Percentiles rank a stretch among this genome's conserved stretches.
phyloP scores from a whole-genome alignment of 2,329 filamentous ascomycete species.

The Colletotrichum somersetense region DNA sequence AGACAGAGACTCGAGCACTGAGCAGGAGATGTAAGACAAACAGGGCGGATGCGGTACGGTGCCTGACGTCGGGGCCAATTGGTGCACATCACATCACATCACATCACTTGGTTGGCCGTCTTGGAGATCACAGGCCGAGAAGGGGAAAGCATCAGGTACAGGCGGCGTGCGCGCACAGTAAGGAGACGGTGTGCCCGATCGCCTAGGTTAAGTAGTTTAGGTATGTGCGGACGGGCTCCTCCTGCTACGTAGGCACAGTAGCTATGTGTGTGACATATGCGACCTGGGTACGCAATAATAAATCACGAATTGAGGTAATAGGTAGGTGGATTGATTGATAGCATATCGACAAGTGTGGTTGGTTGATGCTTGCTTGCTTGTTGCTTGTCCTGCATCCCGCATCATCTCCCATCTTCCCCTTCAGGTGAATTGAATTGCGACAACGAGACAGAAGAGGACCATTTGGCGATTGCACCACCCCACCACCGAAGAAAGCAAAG shows the following conservation, averaged over 20 bases:
- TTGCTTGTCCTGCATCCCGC: neutral
- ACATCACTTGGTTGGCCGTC: constrained; percentile 17
- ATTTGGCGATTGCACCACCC: neutral
- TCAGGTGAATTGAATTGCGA: constrained; percentile 1
- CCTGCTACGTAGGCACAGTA: neutral
- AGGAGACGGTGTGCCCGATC: constrained; percentile 36
- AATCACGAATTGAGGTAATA: neutral
- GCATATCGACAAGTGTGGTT: neutral
- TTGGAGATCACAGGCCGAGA: constrained; percentile 31
- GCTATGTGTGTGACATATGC: too few relatives aligned
- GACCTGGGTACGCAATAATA: too few relatives aligned
- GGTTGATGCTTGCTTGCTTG: neutral
- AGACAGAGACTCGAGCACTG: neutral
- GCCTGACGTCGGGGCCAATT: constrained; percentile 37
- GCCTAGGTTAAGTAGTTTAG: too few relatives aligned
- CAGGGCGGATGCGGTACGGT: constrained; percentile 15
- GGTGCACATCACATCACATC: constrained; percentile 16
- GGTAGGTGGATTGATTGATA: too few relatives aligned
- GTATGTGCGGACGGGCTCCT: neutral
- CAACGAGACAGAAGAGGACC: constrained; percentile 8
- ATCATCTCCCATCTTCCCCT: neutral
- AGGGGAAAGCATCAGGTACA: constrained; percentile 39
- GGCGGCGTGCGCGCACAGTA: constrained; percentile 26
- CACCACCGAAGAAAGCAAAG: neutral
- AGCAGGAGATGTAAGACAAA: constrained; percentile 19